Base-by-base conservation (phyloP, 78 protist genomes). In the Isochrysis galbana region DNA sequence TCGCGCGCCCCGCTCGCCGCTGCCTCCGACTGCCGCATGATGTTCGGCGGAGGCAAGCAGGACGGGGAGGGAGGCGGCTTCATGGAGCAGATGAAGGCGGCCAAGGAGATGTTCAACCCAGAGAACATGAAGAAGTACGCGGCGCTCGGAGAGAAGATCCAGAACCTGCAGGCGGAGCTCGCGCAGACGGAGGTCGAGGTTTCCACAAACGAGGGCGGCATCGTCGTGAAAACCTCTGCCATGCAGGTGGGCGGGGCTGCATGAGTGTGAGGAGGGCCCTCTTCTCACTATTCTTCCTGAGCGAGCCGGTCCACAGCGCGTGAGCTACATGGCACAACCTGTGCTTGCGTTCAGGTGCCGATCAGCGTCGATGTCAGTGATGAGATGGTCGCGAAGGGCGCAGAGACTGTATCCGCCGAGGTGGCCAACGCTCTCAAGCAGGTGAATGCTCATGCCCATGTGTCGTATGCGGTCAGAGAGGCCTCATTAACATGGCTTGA, bases 101-200 rank as follows among this genome's bases (percentile, higher is more conserved):
- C 84, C 34, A 10, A 77, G 46, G 47, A 77, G 14, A 77, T 77
- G 84, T 77, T 77, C 84, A 77, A 77, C 46, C 84, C 84, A 1
- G 84, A 77, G 47, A 77, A 22, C 17, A 36, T 39, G 47, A 77
- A 77, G 84, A 77, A 77, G 46, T 77, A 77, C 46, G 0, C 84
- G 25, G 47, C 5, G 84, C 34, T 77, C 47, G 84, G 84, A 4
- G 32, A 23, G 11, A 36, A 39, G 47, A 32, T 77, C 32, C 84
- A 77, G 47, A 32, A 1, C n/a, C 84, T 77, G 3, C 84, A 77
- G 46, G 47, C 34, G 46, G 84, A 77, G 84, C 84, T 77, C 32
- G 46, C 46, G 7, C 84, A 77, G 46, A 77, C 84, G 3, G 84
- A 77, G 84, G 46, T 77, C 34, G 84, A 77, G 46, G 5, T 17